Evolutionary conservation across 208 protist species (phyloP).

Genomic region (Vickermania ingenoplastis): DNA sequence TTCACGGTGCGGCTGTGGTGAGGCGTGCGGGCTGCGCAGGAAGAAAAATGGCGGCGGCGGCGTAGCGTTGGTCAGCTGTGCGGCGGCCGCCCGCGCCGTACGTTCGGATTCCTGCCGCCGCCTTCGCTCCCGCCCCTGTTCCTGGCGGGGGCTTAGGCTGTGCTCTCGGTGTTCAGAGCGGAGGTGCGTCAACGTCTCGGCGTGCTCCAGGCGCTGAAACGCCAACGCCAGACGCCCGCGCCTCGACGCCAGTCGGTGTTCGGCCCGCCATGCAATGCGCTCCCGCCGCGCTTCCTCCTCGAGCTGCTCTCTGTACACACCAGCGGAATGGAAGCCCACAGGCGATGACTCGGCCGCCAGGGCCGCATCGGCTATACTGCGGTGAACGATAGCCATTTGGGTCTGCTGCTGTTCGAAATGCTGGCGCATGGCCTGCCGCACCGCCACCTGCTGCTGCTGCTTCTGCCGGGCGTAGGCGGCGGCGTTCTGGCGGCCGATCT

Average conservation of each 20-base stretch:
- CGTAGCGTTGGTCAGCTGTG: conserved; percentile 9
- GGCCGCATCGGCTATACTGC: conserved; percentile 12
- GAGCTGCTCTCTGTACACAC: conserved; percentile 4
- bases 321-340: conserved; percentile 23
- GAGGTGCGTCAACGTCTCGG: conserved; percentile 5
- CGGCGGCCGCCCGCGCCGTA: conserved; percentile 19
- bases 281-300: conserved; percentile 15
- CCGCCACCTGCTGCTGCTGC: conserved; percentile 14
- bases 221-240: conserved; percentile 40
- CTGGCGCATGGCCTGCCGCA: conserved; percentile 18
- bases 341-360: conserved; percentile 13
- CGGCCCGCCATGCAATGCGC: conserved; percentile 41
- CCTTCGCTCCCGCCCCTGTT: not conserved
- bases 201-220: conserved; percentile 13
- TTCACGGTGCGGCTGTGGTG: not conserved
- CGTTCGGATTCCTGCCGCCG: conserved; percentile 16
- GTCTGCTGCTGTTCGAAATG: conserved; percentile 27
- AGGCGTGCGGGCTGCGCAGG: not conserved
- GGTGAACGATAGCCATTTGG: conserved; percentile 14
- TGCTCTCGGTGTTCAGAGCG: not conserved
- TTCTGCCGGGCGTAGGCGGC: conserved; percentile 42
- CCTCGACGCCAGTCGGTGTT: conserved; percentile 32
- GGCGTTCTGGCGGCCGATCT: conserved; percentile 30
- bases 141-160: not conserved
- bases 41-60: not conserved